These are phyloP conservation scores for Leishmania gerbilli DNA, from an alignment of 208 protist genomes.

Conservation along the genomic window DNA sequence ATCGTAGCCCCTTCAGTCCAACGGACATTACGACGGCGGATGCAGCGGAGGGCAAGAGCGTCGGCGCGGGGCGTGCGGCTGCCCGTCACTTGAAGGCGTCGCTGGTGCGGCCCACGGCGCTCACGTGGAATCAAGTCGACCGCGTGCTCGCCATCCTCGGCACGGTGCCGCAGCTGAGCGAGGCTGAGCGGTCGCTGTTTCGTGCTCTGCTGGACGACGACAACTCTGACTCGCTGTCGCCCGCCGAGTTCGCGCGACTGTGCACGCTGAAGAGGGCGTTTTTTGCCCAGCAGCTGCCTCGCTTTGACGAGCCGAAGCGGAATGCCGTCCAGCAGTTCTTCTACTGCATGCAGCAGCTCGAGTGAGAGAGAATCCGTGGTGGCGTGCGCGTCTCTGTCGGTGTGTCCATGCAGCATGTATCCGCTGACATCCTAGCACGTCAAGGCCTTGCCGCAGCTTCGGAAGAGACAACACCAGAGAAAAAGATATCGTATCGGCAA, in stretches of 20 bases:
- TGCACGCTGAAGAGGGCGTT: constrained; percentile 46
- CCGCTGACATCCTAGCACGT: neutral
- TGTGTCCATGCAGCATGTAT: neutral
- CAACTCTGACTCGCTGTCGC: constrained; percentile 59
- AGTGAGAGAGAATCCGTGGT: constrained; percentile 13
- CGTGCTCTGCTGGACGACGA: constrained; percentile 58
- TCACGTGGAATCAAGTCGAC: constrained; percentile 54
- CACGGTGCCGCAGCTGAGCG: constrained; percentile 37
- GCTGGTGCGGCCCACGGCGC: constrained; percentile 39
- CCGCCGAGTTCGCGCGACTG: constrained; percentile 53
- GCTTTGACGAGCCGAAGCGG: constrained; percentile 51
- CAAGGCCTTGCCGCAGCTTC: neutral
- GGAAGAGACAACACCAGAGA: neutral
- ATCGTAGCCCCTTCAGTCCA: neutral
- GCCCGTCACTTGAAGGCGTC: neutral
- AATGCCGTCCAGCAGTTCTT: constrained; percentile 73
- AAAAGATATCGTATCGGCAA: neutral
- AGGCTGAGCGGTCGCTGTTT: constrained; percentile 45
- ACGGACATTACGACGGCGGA: neutral
- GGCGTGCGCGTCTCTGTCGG: neutral
- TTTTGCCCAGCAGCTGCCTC: constrained; percentile 47
- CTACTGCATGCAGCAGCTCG: constrained; percentile 80
- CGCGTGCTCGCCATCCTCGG: constrained; percentile 40
- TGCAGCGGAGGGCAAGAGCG: neutral
- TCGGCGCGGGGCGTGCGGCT: neutral